Percentiles rank a stretch among this genome's conserved stretches.
phyloP scores from a whole-genome alignment of 805 yeast genomes.

The Saturnispora serradocipensis region DNA sequence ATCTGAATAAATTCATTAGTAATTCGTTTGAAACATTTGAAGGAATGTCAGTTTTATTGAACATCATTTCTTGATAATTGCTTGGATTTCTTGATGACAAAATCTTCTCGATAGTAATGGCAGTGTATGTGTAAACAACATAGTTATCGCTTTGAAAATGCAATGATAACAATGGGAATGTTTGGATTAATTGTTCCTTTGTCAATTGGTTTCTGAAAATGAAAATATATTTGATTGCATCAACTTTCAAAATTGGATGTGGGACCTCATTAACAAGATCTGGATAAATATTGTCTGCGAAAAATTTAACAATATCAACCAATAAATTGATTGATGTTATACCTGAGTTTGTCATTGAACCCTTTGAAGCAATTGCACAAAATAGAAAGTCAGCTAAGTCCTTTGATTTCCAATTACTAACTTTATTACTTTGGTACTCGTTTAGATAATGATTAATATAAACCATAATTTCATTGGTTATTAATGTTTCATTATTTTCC shows the following conservation, averaged over 20 bases:
- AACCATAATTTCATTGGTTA: constrained; percentile 64
- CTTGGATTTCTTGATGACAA: constrained; percentile 61
- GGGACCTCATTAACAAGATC: constrained; percentile 55
- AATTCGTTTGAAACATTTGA: constrained; percentile 50
- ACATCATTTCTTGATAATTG: constrained; percentile 49
- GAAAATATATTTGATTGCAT: constrained; percentile 85
- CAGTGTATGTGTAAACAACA: constrained; percentile 87
- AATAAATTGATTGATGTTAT: constrained; percentile 77
- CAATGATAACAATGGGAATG: constrained; percentile 67
- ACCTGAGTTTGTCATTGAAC: constrained; percentile 77
- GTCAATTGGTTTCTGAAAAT: constrained; percentile 89
- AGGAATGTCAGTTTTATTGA: constrained; percentile 63
- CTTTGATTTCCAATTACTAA: constrained; percentile 86
- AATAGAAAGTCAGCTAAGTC: constrained; percentile 83
- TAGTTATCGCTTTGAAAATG: constrained; percentile 60
- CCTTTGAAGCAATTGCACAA: constrained; percentile 85
- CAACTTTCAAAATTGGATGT: constrained; percentile 78
- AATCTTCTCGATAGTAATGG: constrained; percentile 85
- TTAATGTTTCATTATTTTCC: constrained; percentile 61
- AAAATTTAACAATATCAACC: constrained; percentile 81
- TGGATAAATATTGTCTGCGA: constrained; percentile 68
- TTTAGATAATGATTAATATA: constrained; percentile 62
- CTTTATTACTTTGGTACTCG: constrained; percentile 30
- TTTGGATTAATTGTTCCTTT: constrained; percentile 68
- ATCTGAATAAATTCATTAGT: constrained; percentile 53